Base-by-base conservation (phyloP, 495 filamentous ascomycete genomes). In the Staphylotrichum longicolle region DNA sequence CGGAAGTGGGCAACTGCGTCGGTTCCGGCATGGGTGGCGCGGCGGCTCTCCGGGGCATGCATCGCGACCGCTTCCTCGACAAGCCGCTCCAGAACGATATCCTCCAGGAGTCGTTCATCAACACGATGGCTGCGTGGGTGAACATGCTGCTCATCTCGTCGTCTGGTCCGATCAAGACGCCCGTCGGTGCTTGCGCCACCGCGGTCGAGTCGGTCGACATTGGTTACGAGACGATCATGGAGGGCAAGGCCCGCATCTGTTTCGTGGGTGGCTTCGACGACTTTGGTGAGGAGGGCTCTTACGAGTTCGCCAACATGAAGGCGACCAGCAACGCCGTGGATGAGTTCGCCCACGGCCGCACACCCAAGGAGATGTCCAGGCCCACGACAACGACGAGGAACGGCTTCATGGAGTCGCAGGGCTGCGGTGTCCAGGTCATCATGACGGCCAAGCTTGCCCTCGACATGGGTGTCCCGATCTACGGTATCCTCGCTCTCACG, bases 261-360 rank as follows among this genome's bases (percentile, higher is more conserved):
- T 88, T 99, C 60, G 95, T 99, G 56, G 94, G 94, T 83, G 94
- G 94, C 55, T 96, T 97, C 72, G 94, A 99, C 78, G 94, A 99
- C 77, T 98, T 99, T 83, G 91, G 95, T 66, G 94, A 99, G 77
- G 94, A 99, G 78, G 94, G 95, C 54, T 97, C 94, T 5, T 98
- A 96, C 66, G 94, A 99, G 75, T 99, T 99, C 71, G 94, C 94
- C 81, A 99, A 99, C 78, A 99, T 99, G 94, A 95, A 96, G 76
- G 94, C 94, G 39, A 99, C 94, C 47, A 96, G 90, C 82, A 99
- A 97, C 67, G 91, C 93, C 32, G 88, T 96, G 56, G 91, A 97
- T 62, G 94, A 98, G 70, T 90, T 98, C 68, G 91, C 89, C 7
- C 93, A 97, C 67, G 94, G 94, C 40, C 89, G 94, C 64, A 96